Conservation (phyloP, 441 rosid genomes). For the Mallotus japonicus region DNA sequence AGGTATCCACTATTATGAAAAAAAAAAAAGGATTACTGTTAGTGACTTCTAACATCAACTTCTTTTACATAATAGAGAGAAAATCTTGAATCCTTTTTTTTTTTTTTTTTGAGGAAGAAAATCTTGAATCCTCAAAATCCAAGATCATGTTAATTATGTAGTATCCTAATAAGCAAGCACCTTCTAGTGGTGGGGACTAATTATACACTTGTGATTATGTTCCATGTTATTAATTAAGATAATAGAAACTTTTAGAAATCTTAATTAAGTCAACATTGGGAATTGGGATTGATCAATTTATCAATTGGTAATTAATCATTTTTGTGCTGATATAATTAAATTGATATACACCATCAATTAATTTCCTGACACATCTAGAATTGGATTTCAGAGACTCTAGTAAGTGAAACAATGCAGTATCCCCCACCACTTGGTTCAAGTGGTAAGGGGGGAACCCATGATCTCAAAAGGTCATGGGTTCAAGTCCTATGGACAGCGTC, state of each 20-base stretch:
- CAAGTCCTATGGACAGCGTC: too few relatives aligned
- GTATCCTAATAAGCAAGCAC: neutral
- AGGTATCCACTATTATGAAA: neutral
- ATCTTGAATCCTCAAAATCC: neutral
- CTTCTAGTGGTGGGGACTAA: neutral
- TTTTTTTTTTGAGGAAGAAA: too few relatives aligned
- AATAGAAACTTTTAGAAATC: too few relatives aligned
- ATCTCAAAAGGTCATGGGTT: too few relatives aligned
- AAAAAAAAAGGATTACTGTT: neutral
- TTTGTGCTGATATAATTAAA: neutral
- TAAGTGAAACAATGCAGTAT: neutral
- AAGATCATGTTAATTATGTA: neutral
- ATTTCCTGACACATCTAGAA: neutral
- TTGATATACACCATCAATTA: neutral
- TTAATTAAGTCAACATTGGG: neutral
- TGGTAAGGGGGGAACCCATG: too few relatives aligned
- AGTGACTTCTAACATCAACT: neutral
- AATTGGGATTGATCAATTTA: too few relatives aligned
- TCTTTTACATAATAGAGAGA: neutral
- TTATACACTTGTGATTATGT: neutral
- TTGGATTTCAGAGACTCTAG: slow-evolving; percentile 3
- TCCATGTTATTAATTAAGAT: neutral
- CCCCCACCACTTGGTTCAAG: too few relatives aligned
- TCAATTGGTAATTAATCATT: neutral
- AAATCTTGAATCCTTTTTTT: neutral